Evolutionary conservation across 345 rosid species (phyloP), one percentile per base, ranked within the genome.

Genomic region (Balakata baccata): DNA sequence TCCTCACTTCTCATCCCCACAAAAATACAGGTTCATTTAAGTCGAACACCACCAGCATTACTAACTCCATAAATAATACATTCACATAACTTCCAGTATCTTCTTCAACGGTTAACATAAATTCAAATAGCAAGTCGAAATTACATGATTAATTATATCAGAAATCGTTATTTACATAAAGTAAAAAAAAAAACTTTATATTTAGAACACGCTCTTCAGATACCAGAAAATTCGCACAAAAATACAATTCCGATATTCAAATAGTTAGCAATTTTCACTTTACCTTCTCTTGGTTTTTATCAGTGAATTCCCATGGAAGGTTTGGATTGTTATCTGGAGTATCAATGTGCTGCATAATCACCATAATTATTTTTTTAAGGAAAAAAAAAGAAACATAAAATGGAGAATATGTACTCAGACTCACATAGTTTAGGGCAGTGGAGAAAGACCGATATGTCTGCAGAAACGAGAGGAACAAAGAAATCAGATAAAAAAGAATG

Each of bases 241-340:
- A 23, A 17, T 7, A 63, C n/a, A 11, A 56, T 57, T 5, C 6
- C n/a, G 38, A 58, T 22, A 47, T 5, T 45, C 12, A 62, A 41
- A 52, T 64, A 7, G 20, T 22, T 11, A 23, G 69, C 9, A 62
- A 5, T 34, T 54, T 22, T 59, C 66, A 60, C 59, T 38, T 50
- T 52, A 89, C 96, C 95, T 90, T 91, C 47, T 80, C 78, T 78
- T 84, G 86, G 79, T 93, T 96, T 6, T 74, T 77, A 70, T 80
- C 84, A 3, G 81, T 67, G 82, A 91, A 96, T 86, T 90, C 96
- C 97, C 97, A 96, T 39, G 89, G 92, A 70, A 88, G 80, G 81
- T 91, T 93, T 0, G 97, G 96, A 73, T 89, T 96, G 84, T 96
- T 96, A 78, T 96, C 96, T 20, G 98, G 97, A 72, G 88, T 43